phyloP scores from a whole-genome alignment of 1,284 basidiomycete species.

The Cutaneotrichosporon sp. region DNA sequence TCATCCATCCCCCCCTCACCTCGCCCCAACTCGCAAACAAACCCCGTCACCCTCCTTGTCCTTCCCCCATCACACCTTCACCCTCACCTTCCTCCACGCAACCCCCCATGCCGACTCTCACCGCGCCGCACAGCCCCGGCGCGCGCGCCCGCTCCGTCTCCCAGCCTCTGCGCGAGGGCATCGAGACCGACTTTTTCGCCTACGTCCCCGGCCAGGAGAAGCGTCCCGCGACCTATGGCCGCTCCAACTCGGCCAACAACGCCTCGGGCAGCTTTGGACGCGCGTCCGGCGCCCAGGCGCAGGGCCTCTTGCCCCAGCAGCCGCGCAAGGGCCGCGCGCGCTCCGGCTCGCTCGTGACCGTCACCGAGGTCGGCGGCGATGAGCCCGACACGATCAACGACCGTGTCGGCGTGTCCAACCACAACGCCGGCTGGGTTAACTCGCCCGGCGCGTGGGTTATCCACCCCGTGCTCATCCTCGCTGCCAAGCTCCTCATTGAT shows the following conservation, averaged over 20 bases:
- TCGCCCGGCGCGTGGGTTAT: slow-evolving; percentile 98
- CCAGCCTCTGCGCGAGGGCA: slow-evolving; percentile 47
- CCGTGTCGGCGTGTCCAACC: slow-evolving; percentile 75
- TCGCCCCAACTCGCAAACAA: slow-evolving; percentile 1
- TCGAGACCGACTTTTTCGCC: slow-evolving; percentile 33
- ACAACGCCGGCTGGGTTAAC: slow-evolving; percentile 98
- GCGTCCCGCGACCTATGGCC: slow-evolving; percentile 14
- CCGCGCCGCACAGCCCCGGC: slow-evolving; percentile 36
- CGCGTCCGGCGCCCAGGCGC: slow-evolving; percentile 3
- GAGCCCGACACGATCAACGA: slow-evolving; percentile 74
- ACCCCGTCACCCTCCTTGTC: neutral
- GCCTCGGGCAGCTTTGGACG: slow-evolving; percentile 13
- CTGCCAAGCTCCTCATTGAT: slow-evolving; percentile 91
- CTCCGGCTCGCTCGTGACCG: slow-evolving; percentile 65
- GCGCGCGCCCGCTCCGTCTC: slow-evolving; percentile 46
- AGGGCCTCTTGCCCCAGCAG: neutral
- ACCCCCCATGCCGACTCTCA: slow-evolving; percentile 33
- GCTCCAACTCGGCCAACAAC: slow-evolving; percentile 14
- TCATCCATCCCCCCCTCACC: neutral
- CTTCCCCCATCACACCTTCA: neutral
- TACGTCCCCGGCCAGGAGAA: slow-evolving; percentile 11
- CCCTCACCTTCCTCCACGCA: neutral
- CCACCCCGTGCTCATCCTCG: slow-evolving; percentile 87
- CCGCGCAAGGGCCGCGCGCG: slow-evolving; percentile 22
- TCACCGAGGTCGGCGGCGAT: slow-evolving; percentile 79